These are phyloP conservation scores for Pseudogymnoascus sp. DNA, from an alignment of 2,329 filamentous ascomycete species.

Conservation along the genomic window DNA sequence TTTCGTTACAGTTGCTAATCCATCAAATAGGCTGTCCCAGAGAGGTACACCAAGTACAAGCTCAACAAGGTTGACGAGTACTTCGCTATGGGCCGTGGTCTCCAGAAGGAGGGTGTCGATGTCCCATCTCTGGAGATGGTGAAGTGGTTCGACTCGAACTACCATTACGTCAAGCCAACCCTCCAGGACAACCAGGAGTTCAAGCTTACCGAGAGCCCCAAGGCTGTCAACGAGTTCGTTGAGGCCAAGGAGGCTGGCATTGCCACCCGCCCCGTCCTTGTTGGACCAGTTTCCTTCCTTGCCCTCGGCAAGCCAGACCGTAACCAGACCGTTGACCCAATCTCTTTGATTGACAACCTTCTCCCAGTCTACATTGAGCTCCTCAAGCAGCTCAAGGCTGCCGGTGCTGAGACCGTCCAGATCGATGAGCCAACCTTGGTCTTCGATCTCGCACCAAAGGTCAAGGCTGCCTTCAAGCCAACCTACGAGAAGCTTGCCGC, in stretches of 20 bases:
- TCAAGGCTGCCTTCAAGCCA: conserved; percentile 96
- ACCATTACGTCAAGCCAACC: conserved; percentile 99
- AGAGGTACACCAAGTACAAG: conserved; percentile 85
- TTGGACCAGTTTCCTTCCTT: conserved; percentile 96
- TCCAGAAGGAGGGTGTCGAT: conserved; percentile 90
- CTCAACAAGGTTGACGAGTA: conserved; percentile 90
- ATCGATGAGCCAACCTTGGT: conserved; percentile 97
- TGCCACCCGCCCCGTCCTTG: conserved; percentile 81
- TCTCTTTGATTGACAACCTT: conserved; percentile 87
- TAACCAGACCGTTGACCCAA: conserved; percentile 85
- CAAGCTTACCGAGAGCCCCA: conserved; percentile 78
- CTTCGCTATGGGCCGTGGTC: conserved; percentile 99
- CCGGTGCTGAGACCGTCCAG: conserved; percentile 92
- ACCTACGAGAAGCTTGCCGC: conserved; percentile 81
- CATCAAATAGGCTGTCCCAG: conserved; percentile 64
- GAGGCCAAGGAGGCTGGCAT: conserved; percentile 98
- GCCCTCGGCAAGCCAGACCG: conserved; percentile 97
- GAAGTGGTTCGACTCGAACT: conserved; percentile 99
- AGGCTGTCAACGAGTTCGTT: conserved; percentile 88
- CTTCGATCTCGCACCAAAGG: conserved; percentile 81
- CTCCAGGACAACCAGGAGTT: conserved; percentile 96
- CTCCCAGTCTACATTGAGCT: conserved; percentile 92
- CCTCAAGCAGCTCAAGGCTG: conserved; percentile 85
- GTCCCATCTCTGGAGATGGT: conserved; percentile 97
- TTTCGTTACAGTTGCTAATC: conserved; percentile 14